Percentiles rank a stretch among this genome's conserved stretches.
Evolutionary conservation across 805 yeast species (phyloP).

Genomic region (Ogataea degrootiae): DNA sequence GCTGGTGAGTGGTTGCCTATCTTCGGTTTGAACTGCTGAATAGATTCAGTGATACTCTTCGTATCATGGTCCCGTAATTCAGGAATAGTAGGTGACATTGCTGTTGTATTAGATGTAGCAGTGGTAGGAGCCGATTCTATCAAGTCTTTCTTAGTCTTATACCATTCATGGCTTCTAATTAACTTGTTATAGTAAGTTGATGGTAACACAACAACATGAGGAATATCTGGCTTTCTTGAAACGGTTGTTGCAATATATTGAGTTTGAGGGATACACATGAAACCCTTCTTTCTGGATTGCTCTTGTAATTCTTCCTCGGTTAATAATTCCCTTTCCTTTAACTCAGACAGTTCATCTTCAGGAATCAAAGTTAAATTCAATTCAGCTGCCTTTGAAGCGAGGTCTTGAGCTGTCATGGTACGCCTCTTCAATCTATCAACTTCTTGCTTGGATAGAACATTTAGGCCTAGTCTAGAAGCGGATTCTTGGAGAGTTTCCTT

Average conservation of each 20-base stretch:
- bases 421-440: slow-evolving; percentile 25
- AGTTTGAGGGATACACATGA: slow-evolving; percentile 53
- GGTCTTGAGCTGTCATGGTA: slow-evolving; percentile 28
- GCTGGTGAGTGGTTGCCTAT: neutral
- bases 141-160: slow-evolving; percentile 17
- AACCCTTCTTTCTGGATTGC: slow-evolving; percentile 42
- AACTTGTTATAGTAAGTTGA: slow-evolving; percentile 58
- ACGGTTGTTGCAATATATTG: slow-evolving; percentile 61
- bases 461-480: slow-evolving; percentile 30
- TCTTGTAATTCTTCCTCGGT: slow-evolving; percentile 26
- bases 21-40: slow-evolving; percentile 24
- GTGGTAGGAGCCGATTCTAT: slow-evolving; percentile 1
- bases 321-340: slow-evolving; percentile 10
- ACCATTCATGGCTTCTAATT: slow-evolving; percentile 37
- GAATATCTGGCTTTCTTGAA: slow-evolving; percentile 47
- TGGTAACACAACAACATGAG: slow-evolving; percentile 60
- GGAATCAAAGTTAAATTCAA: slow-evolving; percentile 34
- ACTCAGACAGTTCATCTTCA: slow-evolving; percentile 19
- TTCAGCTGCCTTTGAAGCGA: slow-evolving; percentile 35
- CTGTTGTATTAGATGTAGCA: neutral
- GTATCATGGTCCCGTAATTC: slow-evolving; percentile 11
- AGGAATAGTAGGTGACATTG: slow-evolving; percentile 3
- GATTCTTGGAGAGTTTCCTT: slow-evolving; percentile 9
- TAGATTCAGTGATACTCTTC: slow-evolving; percentile 11
- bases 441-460: slow-evolving; percentile 30